Conservation (phyloP, 2,329 filamentous ascomycete genomes). For the Raffaelea albimanens region DNA sequence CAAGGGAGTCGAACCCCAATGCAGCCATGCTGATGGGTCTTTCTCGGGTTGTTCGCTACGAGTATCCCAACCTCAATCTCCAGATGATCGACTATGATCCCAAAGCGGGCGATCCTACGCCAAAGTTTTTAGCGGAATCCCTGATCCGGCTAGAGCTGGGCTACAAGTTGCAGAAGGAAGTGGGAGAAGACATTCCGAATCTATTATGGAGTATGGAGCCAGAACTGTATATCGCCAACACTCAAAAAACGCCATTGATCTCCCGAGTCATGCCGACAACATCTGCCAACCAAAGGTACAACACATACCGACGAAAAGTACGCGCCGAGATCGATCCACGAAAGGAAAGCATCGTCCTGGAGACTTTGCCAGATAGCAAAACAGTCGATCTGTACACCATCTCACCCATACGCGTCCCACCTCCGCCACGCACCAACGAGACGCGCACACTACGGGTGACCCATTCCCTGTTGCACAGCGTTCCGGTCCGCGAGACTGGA, state of each 20-base stretch:
- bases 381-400: background rate
- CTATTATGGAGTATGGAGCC: slow-evolving; percentile 11
- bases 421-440: background rate
- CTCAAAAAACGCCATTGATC: no score
- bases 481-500: no score
- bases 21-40: slow-evolving; percentile 15
- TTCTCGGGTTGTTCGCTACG: slow-evolving; percentile 12
- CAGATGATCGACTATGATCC: slow-evolving; percentile 15
- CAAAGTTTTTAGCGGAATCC: slow-evolving; percentile 2
- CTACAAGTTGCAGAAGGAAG: background rate
- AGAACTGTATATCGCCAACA: slow-evolving; percentile 18
- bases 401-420: background rate
- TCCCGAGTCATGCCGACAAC: no score
- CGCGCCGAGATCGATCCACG: background rate
- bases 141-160: slow-evolving; percentile 10
- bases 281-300: slow-evolving; percentile 12
- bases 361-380: background rate
- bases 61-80: slow-evolving; percentile 14
- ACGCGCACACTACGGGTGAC: background rate
- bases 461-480: background rate
- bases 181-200: background rate
- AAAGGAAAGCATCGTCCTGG: background rate
- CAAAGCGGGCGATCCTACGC: background rate
- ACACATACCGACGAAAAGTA: slow-evolving; percentile 12
- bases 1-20: slow-evolving; percentile 10